Evolutionary conservation across 192 early-diverging fungal genomes (phyloP), one percentile per base, ranked within the genome.

Genomic region (Entomortierella parvispora): DNA sequence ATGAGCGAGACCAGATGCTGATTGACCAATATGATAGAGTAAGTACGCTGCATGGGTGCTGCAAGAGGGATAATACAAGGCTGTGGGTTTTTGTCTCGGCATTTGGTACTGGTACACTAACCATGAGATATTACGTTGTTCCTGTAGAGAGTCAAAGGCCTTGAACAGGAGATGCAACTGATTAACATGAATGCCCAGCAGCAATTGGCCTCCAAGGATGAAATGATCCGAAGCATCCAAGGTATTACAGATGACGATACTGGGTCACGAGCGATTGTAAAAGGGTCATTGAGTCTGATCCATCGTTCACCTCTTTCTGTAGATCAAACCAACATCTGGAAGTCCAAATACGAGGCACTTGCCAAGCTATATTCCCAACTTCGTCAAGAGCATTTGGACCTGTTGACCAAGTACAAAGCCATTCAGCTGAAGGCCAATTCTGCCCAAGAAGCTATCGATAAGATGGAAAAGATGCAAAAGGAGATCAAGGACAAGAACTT

Each of bases 301-400:
- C 37, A 9, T 40, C 37, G 7, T 40, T 9, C 12, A 9, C 37
- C 12, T 40, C 12, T 40, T 44, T 18, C 31, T 20, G 17, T 62
- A 90, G 93, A 95, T 42, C 93, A 98, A 87, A 84, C 97, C n/a
- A 89, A 91, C 74, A 92, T 96, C 79, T 96, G 94, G 94, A 94
- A 90, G 85, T 92, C 96, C 80, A 99, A 97, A 77, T 97, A 97
- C 81, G 95, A 97, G 80, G 93, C 95, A 20, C 82, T 99, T 55
- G 96, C 96, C 49, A 99, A 99, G 64, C 83, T 97, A 20, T 99
- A 99, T 75, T 93, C 96, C 15, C 93, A 97, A 79, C 83, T 99
- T 25, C 88, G 97, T 45, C 95, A 97, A 63, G 95, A 96, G 74
- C 94, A 99, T 68, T 84, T 99, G 59, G 96, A 96, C 33, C 79